A percentile compares a stretch with the other conserved stretches of the same genome.
Evolutionary conservation across 108 stramenopile genomes (phyloP).

Genomic region (Hondaea fermentalgiana): DNA sequence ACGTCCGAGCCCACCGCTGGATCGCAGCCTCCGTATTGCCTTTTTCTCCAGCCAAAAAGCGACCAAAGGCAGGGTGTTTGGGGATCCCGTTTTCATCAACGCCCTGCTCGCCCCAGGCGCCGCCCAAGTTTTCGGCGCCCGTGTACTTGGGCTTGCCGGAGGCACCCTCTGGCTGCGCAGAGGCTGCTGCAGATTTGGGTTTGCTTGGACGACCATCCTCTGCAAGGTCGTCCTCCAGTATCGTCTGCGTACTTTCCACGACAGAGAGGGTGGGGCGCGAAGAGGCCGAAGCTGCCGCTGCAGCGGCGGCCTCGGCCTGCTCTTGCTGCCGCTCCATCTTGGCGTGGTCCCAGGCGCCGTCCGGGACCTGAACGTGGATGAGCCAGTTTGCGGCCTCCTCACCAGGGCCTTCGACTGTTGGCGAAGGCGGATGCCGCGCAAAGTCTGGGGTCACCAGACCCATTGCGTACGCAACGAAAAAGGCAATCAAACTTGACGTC

Average conservation of each 20-base stretch:
- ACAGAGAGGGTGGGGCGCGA: too few relatives aligned
- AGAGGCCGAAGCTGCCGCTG: not conserved
- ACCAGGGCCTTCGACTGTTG: not conserved
- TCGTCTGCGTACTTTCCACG: not conserved
- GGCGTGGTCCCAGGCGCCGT: not conserved
- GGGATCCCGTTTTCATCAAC: not conserved
- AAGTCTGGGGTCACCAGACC: not conserved
- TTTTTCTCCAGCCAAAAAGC: constrained; percentile 63
- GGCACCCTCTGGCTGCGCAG: not conserved
- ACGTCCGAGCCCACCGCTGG: constrained; percentile 51
- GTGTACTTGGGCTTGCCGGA: not conserved
- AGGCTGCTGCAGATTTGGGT: not conserved
- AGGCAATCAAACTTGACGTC: not conserved
- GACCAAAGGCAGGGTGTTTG: constrained; percentile 14
- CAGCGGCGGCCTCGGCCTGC: not conserved
- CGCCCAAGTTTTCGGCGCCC: not conserved
- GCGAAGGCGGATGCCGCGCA: not conserved
- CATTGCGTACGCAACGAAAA: not conserved
- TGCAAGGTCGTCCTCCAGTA: not conserved
- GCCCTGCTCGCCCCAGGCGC: not conserved
- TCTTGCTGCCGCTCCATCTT: not conserved
- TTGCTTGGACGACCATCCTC: not conserved
- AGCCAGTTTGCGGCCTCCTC: not conserved
- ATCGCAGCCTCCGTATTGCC: constrained; percentile 52
- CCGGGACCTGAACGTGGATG: not conserved